phyloP scores from a whole-genome alignment of 1,284 basidiomycete genomes.

The Ustilago tritici region DNA sequence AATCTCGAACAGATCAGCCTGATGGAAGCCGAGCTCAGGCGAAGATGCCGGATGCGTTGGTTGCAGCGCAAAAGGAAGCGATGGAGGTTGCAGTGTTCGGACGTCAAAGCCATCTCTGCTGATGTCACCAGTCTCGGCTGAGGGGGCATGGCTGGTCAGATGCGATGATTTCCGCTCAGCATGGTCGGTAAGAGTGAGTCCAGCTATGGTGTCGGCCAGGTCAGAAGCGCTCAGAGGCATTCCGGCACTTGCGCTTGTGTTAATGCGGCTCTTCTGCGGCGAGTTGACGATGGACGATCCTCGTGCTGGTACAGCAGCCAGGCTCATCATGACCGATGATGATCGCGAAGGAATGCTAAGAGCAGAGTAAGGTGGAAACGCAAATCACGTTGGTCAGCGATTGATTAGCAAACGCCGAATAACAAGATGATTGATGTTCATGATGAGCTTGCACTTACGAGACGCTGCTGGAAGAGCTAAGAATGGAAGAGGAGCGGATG shows the following conservation, averaged over 20 bases:
- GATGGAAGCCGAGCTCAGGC: conserved; percentile 14
- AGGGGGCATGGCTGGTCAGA: not conserved
- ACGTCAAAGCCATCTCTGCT: conserved; percentile 13
- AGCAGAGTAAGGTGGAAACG: not conserved
- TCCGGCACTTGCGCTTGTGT: not conserved
- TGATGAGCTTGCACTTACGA: conserved; percentile 21
- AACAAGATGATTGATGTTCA: not conserved
- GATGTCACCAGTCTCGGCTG: not conserved
- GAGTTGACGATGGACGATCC: conserved; percentile 33
- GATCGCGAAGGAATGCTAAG: conserved; percentile 48
- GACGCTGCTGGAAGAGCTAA: conserved; percentile 47
- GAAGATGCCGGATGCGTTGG: not conserved
- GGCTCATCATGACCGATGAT: conserved; percentile 42
- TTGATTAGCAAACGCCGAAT: not conserved
- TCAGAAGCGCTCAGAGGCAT: conserved; percentile 39
- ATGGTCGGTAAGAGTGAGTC: conserved; percentile 29
- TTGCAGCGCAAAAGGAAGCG: conserved; percentile 13
- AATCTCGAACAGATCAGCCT: conserved; percentile 31
- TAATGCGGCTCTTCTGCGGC: conserved; percentile 11
- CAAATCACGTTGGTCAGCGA: not conserved
- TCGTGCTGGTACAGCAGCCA: conserved; percentile 33
- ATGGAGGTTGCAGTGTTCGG: conserved; percentile 19
- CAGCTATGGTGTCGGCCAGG: conserved; percentile 50
- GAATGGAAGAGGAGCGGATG: conserved; percentile 39
- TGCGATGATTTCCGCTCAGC: not conserved